Evolutionary conservation across 192 early-diverging fungal species (phyloP).

Genomic region (Coemansia sp.): DNA sequence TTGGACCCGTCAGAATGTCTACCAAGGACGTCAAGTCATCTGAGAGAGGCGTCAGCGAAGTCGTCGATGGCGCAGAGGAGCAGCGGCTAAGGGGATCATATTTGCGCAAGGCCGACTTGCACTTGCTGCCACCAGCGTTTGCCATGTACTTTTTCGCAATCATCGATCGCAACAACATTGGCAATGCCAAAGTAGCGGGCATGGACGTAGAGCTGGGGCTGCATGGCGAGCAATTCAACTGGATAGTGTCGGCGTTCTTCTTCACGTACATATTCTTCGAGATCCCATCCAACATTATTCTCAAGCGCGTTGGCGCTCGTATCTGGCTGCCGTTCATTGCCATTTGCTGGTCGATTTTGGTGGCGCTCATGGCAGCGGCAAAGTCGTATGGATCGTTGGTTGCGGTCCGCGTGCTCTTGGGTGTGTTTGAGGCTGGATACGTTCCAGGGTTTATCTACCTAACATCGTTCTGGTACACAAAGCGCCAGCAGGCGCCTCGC

Average conservation of each 20-base stretch:
- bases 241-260: constrained; percentile 65
- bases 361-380: constrained; percentile 64
- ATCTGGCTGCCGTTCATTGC: constrained; percentile 58
- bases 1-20: not conserved
- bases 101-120: constrained; percentile 60
- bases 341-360: constrained; percentile 47
- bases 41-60: not conserved
- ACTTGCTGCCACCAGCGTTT: constrained; percentile 61
- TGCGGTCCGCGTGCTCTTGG: constrained; percentile 47
- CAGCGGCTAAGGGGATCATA: constrained; percentile 32
- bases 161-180: constrained; percentile 58
- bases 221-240: constrained; percentile 56
- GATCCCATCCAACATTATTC: constrained; percentile 64
- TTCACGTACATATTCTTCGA: constrained; percentile 69
- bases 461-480: constrained; percentile 61
- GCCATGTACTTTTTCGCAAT: constrained; percentile 55
- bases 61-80: not conserved
- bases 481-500: constrained; percentile 48
- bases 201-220: constrained; percentile 48
- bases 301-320: constrained; percentile 48
- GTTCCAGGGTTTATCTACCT: constrained; percentile 72
- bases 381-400: constrained; percentile 61
- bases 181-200: constrained; percentile 53
- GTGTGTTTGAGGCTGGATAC: constrained; percentile 66
- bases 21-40: not conserved